Evolutionary conservation across 2,329 filamentous ascomycete genomes (phyloP), one percentile per base, ranked within the genome.

Genomic region (Chrysoporthe cubensis): DNA sequence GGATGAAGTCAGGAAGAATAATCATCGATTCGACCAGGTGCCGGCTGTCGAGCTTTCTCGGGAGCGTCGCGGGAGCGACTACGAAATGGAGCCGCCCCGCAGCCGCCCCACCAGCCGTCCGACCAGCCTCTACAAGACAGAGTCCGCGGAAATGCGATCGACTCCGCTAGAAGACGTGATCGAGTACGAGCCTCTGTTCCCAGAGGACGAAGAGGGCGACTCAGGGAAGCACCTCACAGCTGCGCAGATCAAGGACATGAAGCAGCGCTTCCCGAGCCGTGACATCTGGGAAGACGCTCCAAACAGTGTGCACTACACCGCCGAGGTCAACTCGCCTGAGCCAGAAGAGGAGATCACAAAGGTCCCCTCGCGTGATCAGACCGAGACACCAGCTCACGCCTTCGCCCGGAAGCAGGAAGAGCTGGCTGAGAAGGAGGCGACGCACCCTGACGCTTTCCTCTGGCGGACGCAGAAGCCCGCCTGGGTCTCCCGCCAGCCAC

Each of bases 201-300:
- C 92, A 0, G 94, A 96, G 66, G 91, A 94, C 18, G 85, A 86
- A 3, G 86, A 88, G 66, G 81, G 85, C 65, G 80, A 84, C 37
- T 72, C 76, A 26, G 72, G 73, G 21, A 78, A 80, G 66, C 76
- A 80, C 64, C 76, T 80, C 21, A 67, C 65, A 5, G 76, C 77
- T 43, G 74, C 77, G 9, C 74, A 80, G 54, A 76, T 77, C 34
- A 81, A 83, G 62, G 84, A 84, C 71, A 79, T 84, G 66, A 87
- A 88, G 71, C 90, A 91, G 69, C 79, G 86, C 70, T 99, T 99
- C 79, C 96, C 96, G 1, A 97, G 94, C 78, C 91, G 94, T 77
- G 96, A 99, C 77, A 88, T 98, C 52, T 99, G 96, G 96, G 96
- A 99, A 81, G 96, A 99, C 77, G 91, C 93, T 0, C 96, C 96